phyloP scores from a whole-genome alignment of 202 grass and related monocot genomes.

The Schoenoplectus triqueter region DNA sequence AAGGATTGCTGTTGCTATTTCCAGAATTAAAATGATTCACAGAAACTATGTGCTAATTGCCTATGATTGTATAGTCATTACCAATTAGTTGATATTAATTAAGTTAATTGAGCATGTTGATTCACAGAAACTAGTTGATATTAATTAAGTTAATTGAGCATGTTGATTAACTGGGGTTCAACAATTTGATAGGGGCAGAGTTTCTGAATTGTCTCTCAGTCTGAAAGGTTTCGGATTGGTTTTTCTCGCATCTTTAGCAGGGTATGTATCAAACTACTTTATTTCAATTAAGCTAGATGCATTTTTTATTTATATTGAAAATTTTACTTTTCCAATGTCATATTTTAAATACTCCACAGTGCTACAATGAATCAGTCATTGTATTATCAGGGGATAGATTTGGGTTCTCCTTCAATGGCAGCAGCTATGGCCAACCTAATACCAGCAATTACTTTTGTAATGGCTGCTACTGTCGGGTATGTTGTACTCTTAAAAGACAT shows the following conservation, averaged over 20 bases:
- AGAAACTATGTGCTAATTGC: too few species aligned
- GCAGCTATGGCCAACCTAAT: conserved; percentile 67
- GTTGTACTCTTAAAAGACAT: background rate
- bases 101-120: background rate
- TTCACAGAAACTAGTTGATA: background rate
- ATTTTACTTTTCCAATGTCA: background rate
- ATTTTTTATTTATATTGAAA: background rate
- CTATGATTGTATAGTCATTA: too few species aligned
- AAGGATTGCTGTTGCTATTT: too few species aligned
- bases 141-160: background rate
- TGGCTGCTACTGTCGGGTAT: conserved; percentile 69
- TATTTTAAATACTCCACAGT: conserved; percentile 44
- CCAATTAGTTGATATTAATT: background rate
- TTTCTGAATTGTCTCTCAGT: conserved; percentile 43
- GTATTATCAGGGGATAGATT: conserved; percentile 58
- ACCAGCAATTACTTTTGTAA: conserved; percentile 66
- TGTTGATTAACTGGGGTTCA: background rate
- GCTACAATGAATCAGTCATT: conserved; percentile 64
- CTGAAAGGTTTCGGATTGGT: conserved; percentile 60
- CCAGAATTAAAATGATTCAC: too few species aligned
- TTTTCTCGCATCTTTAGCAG: conserved; percentile 61
- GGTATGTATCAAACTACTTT: conserved; percentile 41
- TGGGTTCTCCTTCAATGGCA: conserved; percentile 65
- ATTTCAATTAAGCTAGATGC: background rate
- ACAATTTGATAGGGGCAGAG: conserved; percentile 43